Conservation (phyloP, 2,329 filamentous ascomycete species). For the Alternaria viburni region DNA sequence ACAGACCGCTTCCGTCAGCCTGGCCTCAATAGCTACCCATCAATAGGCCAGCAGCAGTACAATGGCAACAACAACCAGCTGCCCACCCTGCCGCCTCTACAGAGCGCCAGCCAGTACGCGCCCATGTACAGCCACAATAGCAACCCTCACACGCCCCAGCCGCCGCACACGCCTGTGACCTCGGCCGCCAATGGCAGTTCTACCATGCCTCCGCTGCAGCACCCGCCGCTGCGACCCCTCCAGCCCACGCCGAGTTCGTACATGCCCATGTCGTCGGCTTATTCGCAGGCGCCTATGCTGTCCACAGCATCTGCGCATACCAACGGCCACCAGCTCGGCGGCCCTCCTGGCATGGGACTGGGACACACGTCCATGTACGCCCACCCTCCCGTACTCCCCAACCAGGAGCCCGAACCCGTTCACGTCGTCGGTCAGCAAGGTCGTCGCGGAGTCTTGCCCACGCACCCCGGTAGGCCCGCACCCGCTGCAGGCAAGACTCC, state of each 20-base stretch:
- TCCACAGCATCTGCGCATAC: constrained; percentile 44
- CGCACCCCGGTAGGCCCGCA: constrained; percentile 82
- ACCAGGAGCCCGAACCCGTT: constrained; percentile 67
- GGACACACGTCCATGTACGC: constrained; percentile 47
- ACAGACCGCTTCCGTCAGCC: constrained; percentile 45
- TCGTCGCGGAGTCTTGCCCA: constrained; percentile 87
- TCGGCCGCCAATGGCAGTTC: constrained; percentile 38
- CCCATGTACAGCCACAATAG: constrained; percentile 46
- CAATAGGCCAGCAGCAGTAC: constrained; percentile 41
- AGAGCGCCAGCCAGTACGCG: constrained; percentile 37
- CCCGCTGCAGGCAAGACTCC: constrained; percentile 81
- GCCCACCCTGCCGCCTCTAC: constrained; percentile 46
- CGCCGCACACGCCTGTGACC: constrained; percentile 44
- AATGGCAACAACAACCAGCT: constrained; percentile 38
- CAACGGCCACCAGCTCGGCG: constrained; percentile 41
- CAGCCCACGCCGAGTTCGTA: constrained; percentile 47
- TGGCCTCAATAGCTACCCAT: constrained; percentile 42
- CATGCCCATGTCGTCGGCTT: constrained; percentile 42
- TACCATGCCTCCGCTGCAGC: constrained; percentile 45
- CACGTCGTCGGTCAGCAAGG: constrained; percentile 96
- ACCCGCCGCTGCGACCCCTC: constrained; percentile 47
- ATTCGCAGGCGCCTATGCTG: constrained; percentile 44
- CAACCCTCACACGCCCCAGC: constrained; percentile 49
- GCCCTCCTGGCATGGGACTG: constrained; percentile 49
- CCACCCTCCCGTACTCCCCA: constrained; percentile 45